These are phyloP conservation scores for Metschnikowia vanudenii DNA, from an alignment of 805 yeast genomes.

Conservation along the genomic window DNA sequence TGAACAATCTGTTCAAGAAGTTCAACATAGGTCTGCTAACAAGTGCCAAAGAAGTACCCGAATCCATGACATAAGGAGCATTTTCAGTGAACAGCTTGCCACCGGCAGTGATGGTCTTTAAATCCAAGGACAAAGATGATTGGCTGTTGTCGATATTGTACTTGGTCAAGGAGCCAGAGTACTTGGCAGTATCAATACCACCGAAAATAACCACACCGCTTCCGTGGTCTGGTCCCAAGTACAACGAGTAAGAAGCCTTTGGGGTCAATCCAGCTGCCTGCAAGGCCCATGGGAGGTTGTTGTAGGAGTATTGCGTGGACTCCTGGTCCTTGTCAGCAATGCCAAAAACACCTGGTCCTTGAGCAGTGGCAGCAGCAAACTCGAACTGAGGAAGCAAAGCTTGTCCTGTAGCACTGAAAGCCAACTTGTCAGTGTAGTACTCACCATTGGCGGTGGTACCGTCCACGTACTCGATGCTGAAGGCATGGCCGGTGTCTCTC, in stretches of 20 bases:
- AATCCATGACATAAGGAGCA: conserved; percentile 14
- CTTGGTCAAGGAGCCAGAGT: conserved; percentile 17
- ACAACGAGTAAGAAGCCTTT: no score
- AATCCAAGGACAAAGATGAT: conserved; percentile 9
- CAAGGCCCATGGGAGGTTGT: conserved; percentile 63
- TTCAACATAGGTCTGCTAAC: conserved; percentile 9
- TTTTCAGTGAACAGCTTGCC: conserved; percentile 8
- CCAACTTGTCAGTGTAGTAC: conserved; percentile 10
- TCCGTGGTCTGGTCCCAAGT: conserved; percentile 41
- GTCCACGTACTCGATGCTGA: conserved; percentile 13
- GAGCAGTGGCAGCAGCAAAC: conserved; percentile 12
- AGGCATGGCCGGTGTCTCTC: conserved; percentile 9
- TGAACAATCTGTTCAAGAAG: conserved; percentile 9
- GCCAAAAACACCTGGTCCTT: conserved; percentile 12
- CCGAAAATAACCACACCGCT: conserved; percentile 40
- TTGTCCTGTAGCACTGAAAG: conserved; percentile 6
- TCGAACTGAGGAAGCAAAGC: conserved; percentile 9
- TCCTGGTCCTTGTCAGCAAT: conserved; percentile 13
- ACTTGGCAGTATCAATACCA: conserved; percentile 42
- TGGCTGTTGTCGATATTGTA: conserved; percentile 3
- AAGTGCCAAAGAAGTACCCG: conserved; percentile 16
- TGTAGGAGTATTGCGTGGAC: conserved; percentile 3
- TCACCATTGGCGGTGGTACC: conserved; percentile 10
- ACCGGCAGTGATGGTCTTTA: conserved; percentile 8
- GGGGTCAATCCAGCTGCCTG: conserved; percentile 57